Conservation (phyloP, 2,329 filamentous ascomycete species). For the Proliferodiscus dingleyae region DNA sequence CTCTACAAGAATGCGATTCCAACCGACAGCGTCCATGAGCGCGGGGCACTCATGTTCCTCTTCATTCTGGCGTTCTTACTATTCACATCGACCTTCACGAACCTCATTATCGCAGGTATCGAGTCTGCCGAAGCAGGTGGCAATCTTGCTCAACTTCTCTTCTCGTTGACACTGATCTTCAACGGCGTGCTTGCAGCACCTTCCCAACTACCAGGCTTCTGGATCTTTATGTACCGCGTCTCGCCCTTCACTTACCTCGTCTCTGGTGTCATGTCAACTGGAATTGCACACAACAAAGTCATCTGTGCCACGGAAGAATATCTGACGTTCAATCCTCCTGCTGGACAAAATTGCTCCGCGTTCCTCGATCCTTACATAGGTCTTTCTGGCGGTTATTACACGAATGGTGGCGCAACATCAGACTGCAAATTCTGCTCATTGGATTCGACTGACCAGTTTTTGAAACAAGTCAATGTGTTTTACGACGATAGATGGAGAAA, state of each 20-base stretch:
- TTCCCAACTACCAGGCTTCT: constrained; percentile 62
- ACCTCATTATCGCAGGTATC: constrained; percentile 71
- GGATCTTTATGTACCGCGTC: constrained; percentile 79
- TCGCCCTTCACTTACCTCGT: constrained; percentile 80
- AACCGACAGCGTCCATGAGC: constrained; percentile 57
- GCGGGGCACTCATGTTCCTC: constrained; percentile 75
- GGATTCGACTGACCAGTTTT: constrained; percentile 46
- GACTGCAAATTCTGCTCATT: constrained; percentile 52
- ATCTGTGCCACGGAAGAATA: constrained; percentile 65
- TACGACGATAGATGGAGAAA: constrained; percentile 35
- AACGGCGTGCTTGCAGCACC: constrained; percentile 64
- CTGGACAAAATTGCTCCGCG: constrained; percentile 50
- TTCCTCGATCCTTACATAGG: constrained; percentile 51
- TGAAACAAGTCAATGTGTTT: constrained; percentile 42
- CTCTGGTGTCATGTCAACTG: constrained; percentile 63
- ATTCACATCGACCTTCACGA: constrained; percentile 76
- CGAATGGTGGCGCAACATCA: constrained; percentile 41
- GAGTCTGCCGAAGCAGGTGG: constrained; percentile 70
- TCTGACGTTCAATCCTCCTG: constrained; percentile 56
- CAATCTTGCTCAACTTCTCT: constrained; percentile 71
- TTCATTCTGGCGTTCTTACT: constrained; percentile 71
- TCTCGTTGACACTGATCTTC: constrained; percentile 70
- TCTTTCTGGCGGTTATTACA: constrained; percentile 39
- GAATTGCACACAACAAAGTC: constrained; percentile 61
- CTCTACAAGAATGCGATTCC: constrained; percentile 64